Base-by-base conservation (phyloP, 345 rosid genomes). In the Populus tremula region DNA sequence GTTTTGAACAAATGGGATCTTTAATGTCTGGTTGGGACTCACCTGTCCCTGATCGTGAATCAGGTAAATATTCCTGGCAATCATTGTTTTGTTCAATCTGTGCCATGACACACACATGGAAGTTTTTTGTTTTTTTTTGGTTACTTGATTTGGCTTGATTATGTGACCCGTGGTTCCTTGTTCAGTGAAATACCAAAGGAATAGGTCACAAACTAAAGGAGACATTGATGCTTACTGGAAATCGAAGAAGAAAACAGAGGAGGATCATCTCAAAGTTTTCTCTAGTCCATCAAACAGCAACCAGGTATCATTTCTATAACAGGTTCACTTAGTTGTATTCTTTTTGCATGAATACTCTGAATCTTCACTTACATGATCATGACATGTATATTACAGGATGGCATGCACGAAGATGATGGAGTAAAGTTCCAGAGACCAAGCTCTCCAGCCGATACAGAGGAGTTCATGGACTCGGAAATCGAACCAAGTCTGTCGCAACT, bases 21-120 rank as follows among this genome's bases (percentile, higher is more conserved):
- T 82, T 96, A 84, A 85, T 96, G 99, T 82, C 94, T 56, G 99
- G 99, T 73, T 96, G 99, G 99, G 95, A 90, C 80, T 96, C 97
- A 18, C 89, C 79, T 20, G 78, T 82, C 13, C 56, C 63, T 2
- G 90, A 90, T 87, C 82, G 90, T 14, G 82, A 80, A 16, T 70
- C 80, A 79, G 90, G 99, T 93, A 84, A 84, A 4, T 47, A 36
- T 25, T 25, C 13, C 4, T 59, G 64, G 64, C 29, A n/a, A 4
- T 23, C 64, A 59, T 59, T 29, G 29, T 1, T 25, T 25, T 56
- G 27, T 59, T 13, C 12, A 23, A 9, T 23, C 9, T 10, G 27
- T 59, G 29, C 5, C 21, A 54, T 54, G n/a, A 50, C n/a, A 50
- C 8, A 5, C 56, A 17, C n/a, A 17, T 5, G 2, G 5, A 27